Evolutionary conservation across 768 basidiomycete genomes (phyloP), one percentile per base, ranked within the genome.

Genomic region (Psilocybe tampanensis): DNA sequence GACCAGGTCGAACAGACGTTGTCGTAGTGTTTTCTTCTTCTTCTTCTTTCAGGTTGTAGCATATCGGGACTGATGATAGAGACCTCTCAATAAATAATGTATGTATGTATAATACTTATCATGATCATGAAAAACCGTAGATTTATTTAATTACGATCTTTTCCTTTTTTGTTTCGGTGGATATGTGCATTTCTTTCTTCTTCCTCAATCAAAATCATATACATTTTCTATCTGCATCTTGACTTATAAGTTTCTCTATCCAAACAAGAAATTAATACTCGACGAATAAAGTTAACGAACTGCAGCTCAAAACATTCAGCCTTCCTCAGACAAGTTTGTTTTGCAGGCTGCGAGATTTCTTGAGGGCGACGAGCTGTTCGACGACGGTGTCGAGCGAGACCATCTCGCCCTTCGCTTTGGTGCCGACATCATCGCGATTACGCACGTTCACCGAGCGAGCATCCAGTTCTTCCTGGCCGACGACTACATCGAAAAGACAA

Each of bases 401-500:
- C 70, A 87, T 89, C 72, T 92, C 86, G 8, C 85, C 85, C 71
- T 88, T 86, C 2, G 87, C 80, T 72, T 98, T 96, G 53, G 82
- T 89, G 19, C 92, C 94, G 32, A 89, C 84, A 64, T 98, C 94
- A 70, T 98, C 96, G 33, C 97, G 86, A 72, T 98, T 98, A 57
- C 96, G 86, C 17, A 98, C 86, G 68, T 99, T 98, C 61, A 98
- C 97, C 5, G 96, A 92, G 41, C 82, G 83, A 43, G 81, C 78
- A 57, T 94, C 89, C 54, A 93, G 75, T 74, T 99, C 97, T 62
- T 94, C 91, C 67, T 95, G 89, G 24, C 97, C 97, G 54, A 98
- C 96, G 57, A 98, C 96, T 97, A 64, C 15, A 41, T 36, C 32
- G 23, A 17, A 53, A 33, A 44, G 50, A 17, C 33, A 55, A 29